Evolutionary conservation across 192 early-diverging fungal species (phyloP), one percentile per base, ranked within the genome.

Genomic region (Coemansia biformis): DNA sequence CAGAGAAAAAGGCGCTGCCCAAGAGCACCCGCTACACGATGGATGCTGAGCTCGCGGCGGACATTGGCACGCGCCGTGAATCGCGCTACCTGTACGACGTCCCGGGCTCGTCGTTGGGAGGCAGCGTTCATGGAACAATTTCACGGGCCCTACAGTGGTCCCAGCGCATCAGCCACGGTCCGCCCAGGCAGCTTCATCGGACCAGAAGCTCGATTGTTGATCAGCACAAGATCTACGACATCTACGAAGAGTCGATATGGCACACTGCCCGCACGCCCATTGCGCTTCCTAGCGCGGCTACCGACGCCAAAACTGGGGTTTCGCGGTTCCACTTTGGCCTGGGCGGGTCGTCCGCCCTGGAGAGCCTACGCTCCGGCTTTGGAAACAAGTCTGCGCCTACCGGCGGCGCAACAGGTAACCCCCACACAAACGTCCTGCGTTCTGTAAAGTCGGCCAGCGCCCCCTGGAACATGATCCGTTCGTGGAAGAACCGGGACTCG

Each of bases 171-270:
- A 48, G 51, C 31, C 54, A 62, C 2, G 42, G 19, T 24, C 23
- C 51, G 0, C 51, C 57, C 1, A 43, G 21, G 15, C 56, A 43
- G 21, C 38, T 48, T 8, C 40, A 47, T 1, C 51, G 57, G 0
- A 41, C 51, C 18, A 51, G 44, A 14, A 59, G 56, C 40, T 49
- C 51, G 16, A 46, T 60, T 10, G 21, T 65, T 6, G 58, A 65
- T 29, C 69, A 73, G 43, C 52, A 73, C 57, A 73, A 65, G 51
- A 73, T 73, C 16, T 73, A 73, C 46, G 62, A 65, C 39, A 73
- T 73, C 29, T 73, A 73, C 50, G 62, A 65, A 38, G 69, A 73
- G 50, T 64, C 69, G 1, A 48, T 65, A 18, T 73, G 69, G 69
- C 69, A 73, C 45, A 48, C 46, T 19, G 45, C 38, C 12, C 48